phyloP scores from a whole-genome alignment of 2,329 filamentous ascomycete genomes.

The Parascedosporium putredinis region DNA sequence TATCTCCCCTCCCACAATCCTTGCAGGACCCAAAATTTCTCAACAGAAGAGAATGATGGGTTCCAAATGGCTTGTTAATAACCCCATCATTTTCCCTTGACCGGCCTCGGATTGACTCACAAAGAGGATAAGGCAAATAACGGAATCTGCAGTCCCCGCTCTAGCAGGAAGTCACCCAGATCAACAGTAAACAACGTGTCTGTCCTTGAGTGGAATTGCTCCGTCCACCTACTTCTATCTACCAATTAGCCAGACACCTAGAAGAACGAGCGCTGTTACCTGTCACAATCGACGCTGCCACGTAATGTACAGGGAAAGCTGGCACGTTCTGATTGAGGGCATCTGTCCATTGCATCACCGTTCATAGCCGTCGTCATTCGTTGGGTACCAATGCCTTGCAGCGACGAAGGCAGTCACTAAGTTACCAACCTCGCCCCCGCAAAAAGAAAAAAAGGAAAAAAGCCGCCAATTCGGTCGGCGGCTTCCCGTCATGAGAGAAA shows the following conservation, averaged over 20 bases:
- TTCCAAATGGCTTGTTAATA: slow-evolving; percentile 3
- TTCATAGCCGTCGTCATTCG: slow-evolving; percentile 5
- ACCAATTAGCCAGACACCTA: not conserved
- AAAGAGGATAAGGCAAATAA: not conserved
- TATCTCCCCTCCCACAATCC: not conserved
- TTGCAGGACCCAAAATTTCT: not conserved
- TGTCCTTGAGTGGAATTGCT: not conserved
- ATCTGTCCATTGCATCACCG: not conserved
- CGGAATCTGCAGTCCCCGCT: not conserved
- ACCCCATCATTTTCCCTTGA: not conserved
- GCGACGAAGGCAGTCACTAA: too few species aligned
- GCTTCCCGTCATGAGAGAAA: too few species aligned
- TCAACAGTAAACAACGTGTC: slow-evolving; percentile 6
- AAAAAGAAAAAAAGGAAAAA: not conserved
- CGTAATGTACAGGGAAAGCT: too few species aligned
- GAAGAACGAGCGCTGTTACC: not conserved
- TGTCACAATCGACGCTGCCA: too few species aligned
- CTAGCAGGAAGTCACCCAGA: not conserved
- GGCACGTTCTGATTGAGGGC: too few species aligned
- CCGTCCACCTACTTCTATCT: not conserved
- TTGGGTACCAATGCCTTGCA: slow-evolving; percentile 8
- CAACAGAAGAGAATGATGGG: slow-evolving; percentile 1
- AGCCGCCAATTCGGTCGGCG: too few species aligned
- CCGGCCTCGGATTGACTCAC: slow-evolving; percentile 1
- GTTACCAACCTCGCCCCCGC: too few species aligned